Conservation (phyloP, 2,329 filamentous ascomycete genomes). For the Calonectria crousiana region DNA sequence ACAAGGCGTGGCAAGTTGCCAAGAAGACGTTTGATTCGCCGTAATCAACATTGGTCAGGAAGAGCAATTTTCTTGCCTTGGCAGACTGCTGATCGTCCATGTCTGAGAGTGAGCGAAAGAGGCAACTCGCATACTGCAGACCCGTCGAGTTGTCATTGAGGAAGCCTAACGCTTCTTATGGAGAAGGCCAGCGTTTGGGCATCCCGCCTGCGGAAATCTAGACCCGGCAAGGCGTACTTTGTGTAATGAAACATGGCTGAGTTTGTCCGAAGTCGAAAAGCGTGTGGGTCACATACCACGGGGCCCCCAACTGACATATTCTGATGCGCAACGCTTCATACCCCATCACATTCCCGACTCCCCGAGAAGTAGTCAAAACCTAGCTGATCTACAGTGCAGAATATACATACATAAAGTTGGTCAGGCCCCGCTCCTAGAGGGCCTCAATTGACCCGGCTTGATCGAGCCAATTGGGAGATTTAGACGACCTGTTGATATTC, state of each 20-base stretch:
- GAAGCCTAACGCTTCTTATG: conserved; percentile 9
- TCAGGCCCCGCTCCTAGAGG: background rate
- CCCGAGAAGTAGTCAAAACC: background rate
- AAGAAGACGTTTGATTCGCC: conserved; percentile 61
- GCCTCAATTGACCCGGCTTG: background rate
- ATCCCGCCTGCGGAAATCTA: background rate
- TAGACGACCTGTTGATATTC: no score
- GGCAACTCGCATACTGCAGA: background rate
- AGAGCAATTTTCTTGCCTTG: conserved; percentile 44
- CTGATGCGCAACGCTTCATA: background rate
- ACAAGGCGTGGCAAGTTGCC: conserved; percentile 55
- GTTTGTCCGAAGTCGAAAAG: background rate
- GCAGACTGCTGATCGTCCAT: background rate
- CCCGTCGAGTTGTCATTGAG: background rate
- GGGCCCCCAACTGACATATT: background rate
- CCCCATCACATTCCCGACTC: background rate
- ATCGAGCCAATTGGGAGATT: background rate
- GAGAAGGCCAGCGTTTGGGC: background rate
- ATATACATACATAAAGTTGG: background rate
- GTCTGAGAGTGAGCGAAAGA: background rate
- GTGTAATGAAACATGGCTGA: background rate
- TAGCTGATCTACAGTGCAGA: background rate
- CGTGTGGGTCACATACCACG: conserved; percentile 2
- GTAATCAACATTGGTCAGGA: conserved; percentile 59
- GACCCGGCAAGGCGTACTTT: background rate